These are phyloP conservation scores for Sclerotinia trifoliorum DNA, from an alignment of 2,329 filamentous ascomycete genomes.

Conservation along the genomic window DNA sequence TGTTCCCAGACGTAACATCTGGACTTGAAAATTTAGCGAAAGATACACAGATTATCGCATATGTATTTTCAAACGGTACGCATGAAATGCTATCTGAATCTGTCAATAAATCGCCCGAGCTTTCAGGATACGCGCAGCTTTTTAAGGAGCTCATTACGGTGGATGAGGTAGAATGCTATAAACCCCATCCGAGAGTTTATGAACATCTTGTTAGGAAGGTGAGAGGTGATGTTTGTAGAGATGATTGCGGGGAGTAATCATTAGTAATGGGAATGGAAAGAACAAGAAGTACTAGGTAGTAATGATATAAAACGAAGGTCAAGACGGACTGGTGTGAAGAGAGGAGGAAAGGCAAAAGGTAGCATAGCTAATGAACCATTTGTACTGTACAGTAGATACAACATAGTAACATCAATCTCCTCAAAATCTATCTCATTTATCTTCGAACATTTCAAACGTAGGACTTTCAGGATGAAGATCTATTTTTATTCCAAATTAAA, in stretches of 20 bases:
- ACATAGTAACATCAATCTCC: too few relatives aligned
- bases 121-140: constrained; percentile 47
- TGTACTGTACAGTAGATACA: too few relatives aligned
- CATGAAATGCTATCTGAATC: constrained; percentile 60
- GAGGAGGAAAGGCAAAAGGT: too few relatives aligned
- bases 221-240: constrained; percentile 38
- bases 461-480: too few relatives aligned
- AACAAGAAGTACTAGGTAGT: too few relatives aligned
- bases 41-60: constrained; percentile 44
- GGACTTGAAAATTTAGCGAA: constrained; percentile 51
- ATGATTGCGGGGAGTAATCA: constrained; percentile 42
- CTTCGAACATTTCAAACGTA: too few relatives aligned
- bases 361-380: too few relatives aligned
- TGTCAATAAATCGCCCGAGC: constrained; percentile 54
- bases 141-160: constrained; percentile 61
- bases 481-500: background rate
- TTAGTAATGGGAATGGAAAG: too few relatives aligned
- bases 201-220: constrained; percentile 43
- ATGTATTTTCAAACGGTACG: constrained; percentile 72
- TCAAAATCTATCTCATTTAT: too few relatives aligned
- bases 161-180: constrained; percentile 59
- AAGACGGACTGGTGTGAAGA: too few relatives aligned
- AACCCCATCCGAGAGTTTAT: constrained; percentile 64
- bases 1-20: constrained; percentile 62
- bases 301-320: too few relatives aligned